Evolutionary conservation across 1,139 yeast genomes (phyloP), one percentile per base, ranked within the genome.

Genomic region (Zygosaccharomyces pseudobailii): DNA sequence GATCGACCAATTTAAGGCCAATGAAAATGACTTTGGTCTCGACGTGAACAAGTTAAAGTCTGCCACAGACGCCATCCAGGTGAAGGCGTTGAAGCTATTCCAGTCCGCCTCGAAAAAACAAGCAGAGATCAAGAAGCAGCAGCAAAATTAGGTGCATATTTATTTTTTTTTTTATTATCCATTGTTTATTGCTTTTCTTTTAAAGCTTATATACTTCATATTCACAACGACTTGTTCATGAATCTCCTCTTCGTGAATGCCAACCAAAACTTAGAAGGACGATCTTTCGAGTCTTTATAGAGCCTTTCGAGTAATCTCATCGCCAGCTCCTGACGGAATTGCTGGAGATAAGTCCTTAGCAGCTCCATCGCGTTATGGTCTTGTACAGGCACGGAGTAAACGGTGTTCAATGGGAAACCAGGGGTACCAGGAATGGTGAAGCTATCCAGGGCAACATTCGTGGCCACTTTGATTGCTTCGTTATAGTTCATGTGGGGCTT

Each of bases 391-490:
- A 64, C 53, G 48, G 78, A 75, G 65, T 89, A 92, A 48, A 92
- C 75, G 1, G 89, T 76, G 68, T 90, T 90, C 67, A 92, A 74
- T 9, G 97, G 97, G 73, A 92, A 92, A 13, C 92, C 89, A 19
- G 92, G 82, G 55, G 92, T 97, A 17, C 99, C 99, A 0, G 99
- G 99, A 53, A 94, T 77, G 21, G 92, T 75, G 64, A 92, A 92
- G 62, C 83, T 82, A 57, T 92, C 97, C 52, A 92, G 76, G 2
- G 97, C 84, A 57, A 89, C 75, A 61, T 92, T 89, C 56, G 87
- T 89, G 56, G 92, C 76, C 21, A 74, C 68, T 57, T 87, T 79
- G 45, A 76, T 75, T 1, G 97, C 96, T 46, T 90, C 97, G 48
- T 73, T 71, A 44, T 70, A 68, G 32, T 72, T 62, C 10, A 73